A percentile compares a stretch with the other conserved stretches of the same genome.
Evolutionary conservation across 345 rosid genomes (phyloP).

Genomic region (Rhodomyrtus tomentosa): DNA sequence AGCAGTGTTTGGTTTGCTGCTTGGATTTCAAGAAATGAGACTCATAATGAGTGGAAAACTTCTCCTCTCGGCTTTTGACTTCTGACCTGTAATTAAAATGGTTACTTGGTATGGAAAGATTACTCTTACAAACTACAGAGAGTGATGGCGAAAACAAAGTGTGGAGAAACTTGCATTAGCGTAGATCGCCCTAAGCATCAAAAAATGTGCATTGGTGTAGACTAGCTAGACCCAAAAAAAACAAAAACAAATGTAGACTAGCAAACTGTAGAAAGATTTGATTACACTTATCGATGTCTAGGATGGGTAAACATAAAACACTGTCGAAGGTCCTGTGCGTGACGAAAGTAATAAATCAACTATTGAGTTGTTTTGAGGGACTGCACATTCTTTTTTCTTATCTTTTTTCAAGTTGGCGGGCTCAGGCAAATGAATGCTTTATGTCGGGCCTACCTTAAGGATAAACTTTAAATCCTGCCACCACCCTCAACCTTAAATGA

Average conservation of each 20-base stretch:
- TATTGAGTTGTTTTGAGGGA: too few relatives aligned
- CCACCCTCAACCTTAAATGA: too few relatives aligned
- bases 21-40: background rate
- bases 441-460: background rate
- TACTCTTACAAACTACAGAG: background rate
- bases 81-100: background rate
- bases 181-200: background rate
- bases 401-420: background rate
- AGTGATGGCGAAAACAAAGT: background rate
- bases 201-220: background rate
- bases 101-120: background rate
- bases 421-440: background rate
- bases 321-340: too few relatives aligned
- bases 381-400: background rate
- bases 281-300: too few relatives aligned
- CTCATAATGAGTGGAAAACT: background rate
- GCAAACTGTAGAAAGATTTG: too few relatives aligned
- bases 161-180: background rate
- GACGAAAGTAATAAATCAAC: too few relatives aligned
- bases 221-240: too few relatives aligned
- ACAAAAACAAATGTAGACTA: too few relatives aligned
- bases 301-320: too few relatives aligned
- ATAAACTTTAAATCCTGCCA: too few relatives aligned
- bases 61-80: too few relatives aligned
- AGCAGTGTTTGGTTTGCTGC: background rate